These are phyloP conservation scores for Colletotrichum somersetense DNA, from an alignment of 2,329 filamentous ascomycete species.

Conservation along the genomic window DNA sequence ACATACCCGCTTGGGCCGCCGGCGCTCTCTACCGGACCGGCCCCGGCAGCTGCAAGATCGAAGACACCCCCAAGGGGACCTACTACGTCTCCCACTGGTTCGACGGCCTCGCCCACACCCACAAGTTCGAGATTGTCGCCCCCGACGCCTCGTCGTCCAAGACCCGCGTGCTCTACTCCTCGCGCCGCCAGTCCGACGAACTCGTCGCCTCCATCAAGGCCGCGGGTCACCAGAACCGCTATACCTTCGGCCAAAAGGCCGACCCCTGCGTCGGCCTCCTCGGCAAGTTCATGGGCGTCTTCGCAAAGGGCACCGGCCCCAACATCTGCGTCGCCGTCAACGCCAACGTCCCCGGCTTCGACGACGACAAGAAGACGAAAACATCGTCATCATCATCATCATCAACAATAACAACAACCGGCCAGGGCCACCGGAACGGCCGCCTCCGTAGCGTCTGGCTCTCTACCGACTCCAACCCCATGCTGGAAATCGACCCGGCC, in stretches of 20 bases:
- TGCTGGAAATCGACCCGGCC: slow-evolving; percentile 75
- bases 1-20: slow-evolving; percentile 77
- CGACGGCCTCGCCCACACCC: slow-evolving; percentile 78
- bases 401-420: not conserved
- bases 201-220: slow-evolving; percentile 71
- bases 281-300: slow-evolving; percentile 76
- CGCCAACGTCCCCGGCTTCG: slow-evolving; percentile 70
- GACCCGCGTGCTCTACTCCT: slow-evolving; percentile 75
- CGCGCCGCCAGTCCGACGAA: slow-evolving; percentile 74
- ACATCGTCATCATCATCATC: not conserved
- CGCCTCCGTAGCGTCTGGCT: slow-evolving; percentile 64
- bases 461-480: slow-evolving; percentile 65
- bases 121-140: slow-evolving; percentile 77
- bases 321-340: slow-evolving; percentile 78
- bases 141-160: slow-evolving; percentile 13
- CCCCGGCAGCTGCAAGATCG: slow-evolving; percentile 73
- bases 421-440: slow-evolving; percentile 28
- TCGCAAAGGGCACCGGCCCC: slow-evolving; percentile 55
- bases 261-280: slow-evolving; percentile 83
- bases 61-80: slow-evolving; percentile 68
- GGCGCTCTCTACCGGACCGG: slow-evolving; percentile 82
- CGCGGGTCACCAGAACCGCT: slow-evolving; percentile 66
- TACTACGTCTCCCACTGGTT: slow-evolving; percentile 82
- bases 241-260: slow-evolving; percentile 77
- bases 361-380: not conserved